Conservation (phyloP, 1,284 basidiomycete genomes). For the Sanghuangporus weigelae region DNA sequence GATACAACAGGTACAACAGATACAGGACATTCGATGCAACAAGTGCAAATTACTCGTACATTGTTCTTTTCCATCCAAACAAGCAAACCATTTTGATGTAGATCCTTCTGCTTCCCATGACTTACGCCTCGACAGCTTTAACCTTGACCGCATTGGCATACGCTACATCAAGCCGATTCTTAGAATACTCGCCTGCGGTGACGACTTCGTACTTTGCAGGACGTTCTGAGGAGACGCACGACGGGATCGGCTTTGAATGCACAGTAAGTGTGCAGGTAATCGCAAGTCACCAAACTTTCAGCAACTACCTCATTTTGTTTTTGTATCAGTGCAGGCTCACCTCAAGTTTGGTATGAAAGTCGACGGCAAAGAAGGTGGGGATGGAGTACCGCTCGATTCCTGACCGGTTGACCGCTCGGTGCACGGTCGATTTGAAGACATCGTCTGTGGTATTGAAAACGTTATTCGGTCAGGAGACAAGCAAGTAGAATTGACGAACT, state of each 20-base stretch:
- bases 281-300: too few species aligned
- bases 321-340: conserved; percentile 30
- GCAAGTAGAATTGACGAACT: conserved; percentile 43
- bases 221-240: conserved; percentile 56
- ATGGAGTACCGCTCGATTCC: conserved; percentile 74
- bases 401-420: conserved; percentile 75
- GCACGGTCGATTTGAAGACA: conserved; percentile 81
- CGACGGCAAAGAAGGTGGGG: conserved; percentile 75
- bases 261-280: not conserved
- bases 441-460: conserved; percentile 50
- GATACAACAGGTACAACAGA: too few species aligned
- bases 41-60: not conserved
- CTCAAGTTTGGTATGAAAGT: conserved; percentile 72
- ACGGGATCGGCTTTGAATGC: conserved; percentile 51
- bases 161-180: conserved; percentile 53
- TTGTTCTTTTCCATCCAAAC: not conserved
- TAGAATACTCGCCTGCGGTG: conserved; percentile 64
- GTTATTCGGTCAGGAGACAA: not conserved
- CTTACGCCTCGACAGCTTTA: not conserved
- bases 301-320: too few species aligned
- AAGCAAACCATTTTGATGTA: not conserved
- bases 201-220: conserved; percentile 62
- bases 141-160: conserved; percentile 31
- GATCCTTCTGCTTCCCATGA: not conserved
- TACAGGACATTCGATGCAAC: not conserved